Evolutionary conservation across 345 rosid genomes (phyloP), one percentile per base, ranked within the genome.

Genomic region (Pistacia atlantica): DNA sequence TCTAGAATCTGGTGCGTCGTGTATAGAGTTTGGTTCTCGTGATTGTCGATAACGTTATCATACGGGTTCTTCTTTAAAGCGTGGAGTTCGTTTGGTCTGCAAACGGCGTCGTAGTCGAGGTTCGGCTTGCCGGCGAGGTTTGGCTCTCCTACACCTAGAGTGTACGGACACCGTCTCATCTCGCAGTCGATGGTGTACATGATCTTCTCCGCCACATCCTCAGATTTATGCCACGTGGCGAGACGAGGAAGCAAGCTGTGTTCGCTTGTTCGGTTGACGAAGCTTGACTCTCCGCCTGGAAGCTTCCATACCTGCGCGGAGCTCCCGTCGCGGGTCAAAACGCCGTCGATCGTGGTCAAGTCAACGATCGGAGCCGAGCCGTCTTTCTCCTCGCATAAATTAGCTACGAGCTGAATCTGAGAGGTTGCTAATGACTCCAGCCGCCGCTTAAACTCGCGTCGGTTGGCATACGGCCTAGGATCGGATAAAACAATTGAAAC

Each of bases 101-200:
- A 92, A 64, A 93, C 85, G 80, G 86, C 84, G 80, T 96, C 99
- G 90, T 92, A 96, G 3, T 84, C 90, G 20, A 96, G 89, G 78
- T 79, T 90, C n/a, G 92, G 91, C 77, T 96, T 96, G 0, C 90
- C 97, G 68, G 85, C 38, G 48, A 93, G 83, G 80, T 96, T 96
- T 0, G 92, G 95, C 80, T 96, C 98, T 3, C 98, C 97, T 33
- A 96, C 66, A 1, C 99, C 98, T 0, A 96, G 85, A 14, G 99
- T 90, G 87, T 87, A 96, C 14, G 85, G 84, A 59, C 97, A 91
- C 73, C 87, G 52, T 72, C 92, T 80, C 95, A 96, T 89, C 88
- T 90, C 95, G 81, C 89, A 86, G 82, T 96, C 98, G 70, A 96
- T 87, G 56, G 92, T 71, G 75, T 78, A 88, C 45, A 88, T 75